phyloP scores from a whole-genome alignment of 1,284 basidiomycete species.

The Ustilago loliicola region DNA sequence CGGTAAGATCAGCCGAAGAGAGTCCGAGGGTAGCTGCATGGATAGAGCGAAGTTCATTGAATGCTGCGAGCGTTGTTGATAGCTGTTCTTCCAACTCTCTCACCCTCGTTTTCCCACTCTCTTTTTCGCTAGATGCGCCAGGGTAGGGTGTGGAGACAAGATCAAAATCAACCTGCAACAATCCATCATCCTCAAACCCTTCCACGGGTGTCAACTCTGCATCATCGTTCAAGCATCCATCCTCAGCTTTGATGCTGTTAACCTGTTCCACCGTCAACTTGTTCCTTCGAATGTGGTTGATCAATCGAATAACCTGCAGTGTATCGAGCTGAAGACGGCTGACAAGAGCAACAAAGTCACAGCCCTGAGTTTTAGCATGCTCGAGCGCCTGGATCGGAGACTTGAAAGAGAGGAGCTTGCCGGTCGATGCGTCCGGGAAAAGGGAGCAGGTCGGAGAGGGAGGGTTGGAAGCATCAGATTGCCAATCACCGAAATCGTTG shows the following conservation, averaged over 20 bases:
- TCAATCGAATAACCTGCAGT: slow-evolving; percentile 64
- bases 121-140: too few species aligned
- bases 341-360: slow-evolving; percentile 60
- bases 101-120: slow-evolving; percentile 15
- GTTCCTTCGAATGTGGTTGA: slow-evolving; percentile 64
- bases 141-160: slow-evolving; percentile 1
- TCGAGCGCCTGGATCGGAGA: slow-evolving; percentile 55
- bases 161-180: slow-evolving; percentile 66
- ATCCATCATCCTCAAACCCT: slow-evolving; percentile 66
- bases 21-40: slow-evolving; percentile 46
- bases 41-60: slow-evolving; percentile 56
- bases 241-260: slow-evolving; percentile 28
- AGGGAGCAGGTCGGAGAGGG: slow-evolving; percentile 29
- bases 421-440: slow-evolving; percentile 17
- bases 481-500: slow-evolving; percentile 55
- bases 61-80: slow-evolving; percentile 40
- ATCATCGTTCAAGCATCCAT: slow-evolving; percentile 55
- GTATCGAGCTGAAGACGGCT: slow-evolving; percentile 54
- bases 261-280: slow-evolving; percentile 28
- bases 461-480: slow-evolving; percentile 31
- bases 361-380: slow-evolving; percentile 52
- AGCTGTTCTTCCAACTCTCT: slow-evolving; percentile 55
- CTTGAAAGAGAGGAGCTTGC: slow-evolving; percentile 35
- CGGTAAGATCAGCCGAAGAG: slow-evolving; percentile 25
- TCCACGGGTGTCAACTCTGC: slow-evolving; percentile 63